phyloP scores from a whole-genome alignment of 345 rosid species.

The Crucihimalaya himalaica region DNA sequence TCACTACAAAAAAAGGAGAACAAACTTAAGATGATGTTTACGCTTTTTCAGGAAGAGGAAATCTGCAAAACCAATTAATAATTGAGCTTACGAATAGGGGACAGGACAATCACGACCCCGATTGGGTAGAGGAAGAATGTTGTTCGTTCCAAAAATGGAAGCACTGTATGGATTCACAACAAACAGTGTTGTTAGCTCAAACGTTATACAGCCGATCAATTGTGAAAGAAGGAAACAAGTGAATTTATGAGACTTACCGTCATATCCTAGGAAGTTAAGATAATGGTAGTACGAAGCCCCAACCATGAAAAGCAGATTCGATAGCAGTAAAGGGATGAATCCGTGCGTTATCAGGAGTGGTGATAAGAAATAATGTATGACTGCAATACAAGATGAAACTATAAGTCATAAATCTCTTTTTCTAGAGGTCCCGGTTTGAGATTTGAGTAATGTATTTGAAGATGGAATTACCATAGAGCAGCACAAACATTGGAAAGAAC shows the following conservation, averaged over 20 bases:
- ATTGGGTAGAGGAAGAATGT: slow-evolving; percentile 97
- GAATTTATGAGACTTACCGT: slow-evolving; percentile 55
- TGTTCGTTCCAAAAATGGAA: slow-evolving; percentile 97
- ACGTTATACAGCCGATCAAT: neutral
- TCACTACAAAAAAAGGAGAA: slow-evolving; percentile 57
- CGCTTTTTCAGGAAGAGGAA: neutral
- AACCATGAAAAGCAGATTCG: slow-evolving; percentile 93
- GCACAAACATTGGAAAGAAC: slow-evolving; percentile 95
- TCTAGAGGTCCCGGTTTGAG: neutral
- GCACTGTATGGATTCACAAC: slow-evolving; percentile 50
- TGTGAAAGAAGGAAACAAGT: neutral
- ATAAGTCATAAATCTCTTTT: slow-evolving; percentile 10
- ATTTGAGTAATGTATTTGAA: slow-evolving; percentile 17
- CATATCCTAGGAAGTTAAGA: slow-evolving; percentile 97
- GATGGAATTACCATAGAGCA: slow-evolving; percentile 75
- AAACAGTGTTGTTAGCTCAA: slow-evolving; percentile 5
- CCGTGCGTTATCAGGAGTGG: slow-evolving; percentile 90
- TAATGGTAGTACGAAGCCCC: slow-evolving; percentile 94
- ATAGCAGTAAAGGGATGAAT: slow-evolving; percentile 76
- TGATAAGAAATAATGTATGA: slow-evolving; percentile 86
- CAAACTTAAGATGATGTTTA: slow-evolving; percentile 6
- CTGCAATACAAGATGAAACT: slow-evolving; percentile 52
- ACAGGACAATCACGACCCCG: slow-evolving; percentile 70
- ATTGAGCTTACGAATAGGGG: slow-evolving; percentile 80
- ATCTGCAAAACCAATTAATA: neutral